Evolutionary conservation across 192 early-diverging fungal species (phyloP).

Genomic region (Gaertneriomyces semiglobifer): DNA sequence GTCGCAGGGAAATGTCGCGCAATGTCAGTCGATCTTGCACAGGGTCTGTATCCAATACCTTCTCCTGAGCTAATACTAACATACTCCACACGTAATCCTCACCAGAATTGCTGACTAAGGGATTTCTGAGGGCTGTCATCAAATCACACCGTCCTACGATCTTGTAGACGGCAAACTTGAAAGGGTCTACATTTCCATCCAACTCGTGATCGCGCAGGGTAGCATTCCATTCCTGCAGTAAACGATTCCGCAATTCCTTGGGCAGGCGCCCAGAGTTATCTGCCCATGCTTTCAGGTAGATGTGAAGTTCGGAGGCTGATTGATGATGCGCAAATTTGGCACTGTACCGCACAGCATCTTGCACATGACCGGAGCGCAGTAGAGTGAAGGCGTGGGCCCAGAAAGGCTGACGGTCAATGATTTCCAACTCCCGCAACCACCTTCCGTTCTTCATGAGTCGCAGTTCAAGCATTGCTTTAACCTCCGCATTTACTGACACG

Average conservation of each 20-base stretch:
- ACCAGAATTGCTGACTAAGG: slow-evolving; percentile 68
- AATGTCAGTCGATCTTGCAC: slow-evolving; percentile 63
- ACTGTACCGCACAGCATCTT: slow-evolving; percentile 66
- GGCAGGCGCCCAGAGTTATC: slow-evolving; percentile 45
- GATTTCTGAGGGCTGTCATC: slow-evolving; percentile 53
- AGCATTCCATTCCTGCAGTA: slow-evolving; percentile 59
- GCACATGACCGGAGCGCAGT: slow-evolving; percentile 67
- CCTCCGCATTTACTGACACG: slow-evolving; percentile 66
- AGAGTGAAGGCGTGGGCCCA: slow-evolving; percentile 88
- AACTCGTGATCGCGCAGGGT: slow-evolving; percentile 41
- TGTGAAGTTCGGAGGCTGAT: slow-evolving; percentile 55
- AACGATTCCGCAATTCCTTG: slow-evolving; percentile 45
- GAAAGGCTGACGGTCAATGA: slow-evolving; percentile 51
- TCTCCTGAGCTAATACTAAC: slow-evolving; percentile 71
- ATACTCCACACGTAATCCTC: slow-evolving; percentile 96
- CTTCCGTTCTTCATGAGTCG: slow-evolving; percentile 57
- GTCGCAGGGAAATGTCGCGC: slow-evolving; percentile 59
- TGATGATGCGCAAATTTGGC: slow-evolving; percentile 53
- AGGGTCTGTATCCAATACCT: slow-evolving; percentile 22
- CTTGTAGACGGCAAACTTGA: slow-evolving; percentile 86
- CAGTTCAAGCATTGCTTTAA: slow-evolving; percentile 70
- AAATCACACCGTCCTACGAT: slow-evolving; percentile 87
- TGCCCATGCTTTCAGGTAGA: slow-evolving; percentile 65
- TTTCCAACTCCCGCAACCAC: slow-evolving; percentile 32
- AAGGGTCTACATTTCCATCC: slow-evolving; percentile 66